Conservation (phyloP, 139 green algal species). For the Chlamydomonas urium region DNA sequence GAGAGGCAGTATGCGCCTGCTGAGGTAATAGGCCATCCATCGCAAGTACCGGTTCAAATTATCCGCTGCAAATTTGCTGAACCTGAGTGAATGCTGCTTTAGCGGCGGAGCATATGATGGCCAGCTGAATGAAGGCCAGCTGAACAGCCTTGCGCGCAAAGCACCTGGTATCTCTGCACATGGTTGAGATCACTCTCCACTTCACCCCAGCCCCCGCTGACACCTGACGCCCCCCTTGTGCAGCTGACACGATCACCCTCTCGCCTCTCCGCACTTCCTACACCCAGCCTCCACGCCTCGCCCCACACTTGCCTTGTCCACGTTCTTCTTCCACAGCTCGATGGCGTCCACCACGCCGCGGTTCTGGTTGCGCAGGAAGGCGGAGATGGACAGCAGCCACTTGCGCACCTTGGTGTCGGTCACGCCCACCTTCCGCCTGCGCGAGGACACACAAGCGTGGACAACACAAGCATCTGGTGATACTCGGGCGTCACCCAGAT, state of each 20-base stretch:
- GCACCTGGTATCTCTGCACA: too few relatives aligned
- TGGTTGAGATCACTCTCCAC: not conserved
- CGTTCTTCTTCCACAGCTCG: constrained; percentile 20
- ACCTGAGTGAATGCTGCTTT: too few relatives aligned
- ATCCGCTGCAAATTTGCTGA: too few relatives aligned
- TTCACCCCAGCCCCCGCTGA: not conserved
- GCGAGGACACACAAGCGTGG: too few relatives aligned
- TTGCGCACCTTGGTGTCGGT: constrained; percentile 79
- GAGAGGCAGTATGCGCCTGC: too few relatives aligned
- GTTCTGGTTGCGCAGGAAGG: constrained; percentile 84
- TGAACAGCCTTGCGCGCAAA: too few relatives aligned
- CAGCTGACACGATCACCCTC: too few relatives aligned
- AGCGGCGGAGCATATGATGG: too few relatives aligned
- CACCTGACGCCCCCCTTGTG: not conserved
- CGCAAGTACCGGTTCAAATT: too few relatives aligned
- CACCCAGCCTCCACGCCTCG: not conserved
- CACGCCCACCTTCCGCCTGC: constrained; percentile 48
- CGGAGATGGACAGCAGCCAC: constrained; percentile 89
- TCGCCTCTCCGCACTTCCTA: not conserved
- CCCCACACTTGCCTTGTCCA: constrained; percentile 8
- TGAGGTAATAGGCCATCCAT: too few relatives aligned
- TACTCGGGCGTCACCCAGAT: too few relatives aligned
- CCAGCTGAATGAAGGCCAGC: too few relatives aligned
- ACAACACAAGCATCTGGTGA: not conserved
- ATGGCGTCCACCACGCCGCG: constrained; percentile 20